These are phyloP conservation scores for Cronartium quercuum DNA, from an alignment of 1,284 basidiomycete genomes.

Conservation along the genomic window DNA sequence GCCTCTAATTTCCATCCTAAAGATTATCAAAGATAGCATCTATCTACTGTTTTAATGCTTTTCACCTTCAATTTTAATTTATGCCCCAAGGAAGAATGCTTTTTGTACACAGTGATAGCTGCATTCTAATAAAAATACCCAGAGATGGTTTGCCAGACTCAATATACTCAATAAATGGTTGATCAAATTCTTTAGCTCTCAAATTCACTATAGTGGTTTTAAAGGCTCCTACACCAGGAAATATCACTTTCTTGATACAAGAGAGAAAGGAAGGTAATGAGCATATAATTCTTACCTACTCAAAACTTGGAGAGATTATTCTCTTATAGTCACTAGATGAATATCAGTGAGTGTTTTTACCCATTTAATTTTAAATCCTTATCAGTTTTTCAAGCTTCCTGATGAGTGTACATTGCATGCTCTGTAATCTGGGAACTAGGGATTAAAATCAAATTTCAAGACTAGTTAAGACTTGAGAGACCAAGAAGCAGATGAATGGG, in stretches of 20 bases:
- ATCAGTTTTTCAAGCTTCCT: slow-evolving; percentile 44
- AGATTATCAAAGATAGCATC: too few species aligned
- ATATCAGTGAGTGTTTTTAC: slow-evolving; percentile 23
- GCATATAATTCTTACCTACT: not conserved
- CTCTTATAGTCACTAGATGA: not conserved
- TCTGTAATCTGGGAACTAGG: slow-evolving; percentile 89
- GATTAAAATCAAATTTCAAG: not conserved
- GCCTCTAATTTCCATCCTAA: too few species aligned
- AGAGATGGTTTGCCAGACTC: slow-evolving; percentile 79
- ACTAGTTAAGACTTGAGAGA: not conserved
- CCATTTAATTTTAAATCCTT: slow-evolving; percentile 8
- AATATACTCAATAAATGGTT: slow-evolving; percentile 78
- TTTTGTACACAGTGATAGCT: too few species aligned
- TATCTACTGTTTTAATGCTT: too few species aligned
- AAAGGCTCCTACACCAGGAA: slow-evolving; percentile 97
- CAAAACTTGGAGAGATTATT: not conserved
- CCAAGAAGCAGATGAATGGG: not conserved
- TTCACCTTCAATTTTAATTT: too few species aligned
- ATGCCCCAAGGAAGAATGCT: too few species aligned
- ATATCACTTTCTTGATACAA: slow-evolving; percentile 71
- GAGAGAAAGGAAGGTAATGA: not conserved
- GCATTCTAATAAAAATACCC: slow-evolving; percentile 93
- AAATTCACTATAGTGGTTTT: slow-evolving; percentile 78
- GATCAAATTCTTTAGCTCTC: slow-evolving; percentile 64
- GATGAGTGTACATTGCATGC: slow-evolving; percentile 80